A percentile compares a stretch with the other conserved stretches of the same genome.
phyloP scores from a whole-genome alignment of 352 stramenopile species.

The Phytophthora europaea region DNA sequence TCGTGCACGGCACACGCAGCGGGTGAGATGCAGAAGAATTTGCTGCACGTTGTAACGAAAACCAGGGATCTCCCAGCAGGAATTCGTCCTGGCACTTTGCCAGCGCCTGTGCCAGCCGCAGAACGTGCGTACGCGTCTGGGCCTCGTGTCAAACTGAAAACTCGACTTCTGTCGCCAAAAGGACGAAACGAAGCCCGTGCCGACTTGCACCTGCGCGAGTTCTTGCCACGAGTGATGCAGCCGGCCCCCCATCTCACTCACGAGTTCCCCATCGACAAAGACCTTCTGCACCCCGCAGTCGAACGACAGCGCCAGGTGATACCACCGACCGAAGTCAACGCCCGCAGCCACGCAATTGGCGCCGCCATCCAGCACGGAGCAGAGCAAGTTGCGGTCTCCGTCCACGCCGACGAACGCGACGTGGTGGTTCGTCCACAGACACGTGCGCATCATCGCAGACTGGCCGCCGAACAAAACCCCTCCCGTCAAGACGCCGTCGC shows the following conservation, averaged over 20 bases:
- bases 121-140: constrained; percentile 7
- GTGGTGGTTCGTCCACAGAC: constrained; percentile 25
- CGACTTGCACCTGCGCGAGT: constrained; percentile 17
- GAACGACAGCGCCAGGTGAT: constrained; percentile 20
- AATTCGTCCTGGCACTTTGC: background rate
- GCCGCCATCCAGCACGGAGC: constrained; percentile 14
- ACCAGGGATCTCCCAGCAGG: background rate
- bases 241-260: constrained; percentile 1
- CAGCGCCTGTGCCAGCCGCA: constrained; percentile 21
- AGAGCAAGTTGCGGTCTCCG: constrained; percentile 19
- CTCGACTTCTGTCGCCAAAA: constrained; percentile 23
- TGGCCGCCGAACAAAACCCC: constrained; percentile 18
- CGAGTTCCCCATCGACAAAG: constrained; percentile 11
- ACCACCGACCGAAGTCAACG: constrained; percentile 17
- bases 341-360: constrained; percentile 11
- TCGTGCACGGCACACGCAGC: background rate
- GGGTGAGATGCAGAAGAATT: background rate
- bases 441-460: constrained; percentile 15
- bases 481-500: constrained; percentile 14
- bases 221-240: constrained; percentile 14
- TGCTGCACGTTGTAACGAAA: constrained; percentile 5
- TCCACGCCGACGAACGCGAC: constrained; percentile 23
- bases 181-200: constrained; percentile 25
- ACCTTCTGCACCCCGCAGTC: constrained; percentile 4
- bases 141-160: constrained; percentile 16